Conservation (phyloP, 768 basidiomycete species). For the Rhodosporidiobolus sp. region DNA sequence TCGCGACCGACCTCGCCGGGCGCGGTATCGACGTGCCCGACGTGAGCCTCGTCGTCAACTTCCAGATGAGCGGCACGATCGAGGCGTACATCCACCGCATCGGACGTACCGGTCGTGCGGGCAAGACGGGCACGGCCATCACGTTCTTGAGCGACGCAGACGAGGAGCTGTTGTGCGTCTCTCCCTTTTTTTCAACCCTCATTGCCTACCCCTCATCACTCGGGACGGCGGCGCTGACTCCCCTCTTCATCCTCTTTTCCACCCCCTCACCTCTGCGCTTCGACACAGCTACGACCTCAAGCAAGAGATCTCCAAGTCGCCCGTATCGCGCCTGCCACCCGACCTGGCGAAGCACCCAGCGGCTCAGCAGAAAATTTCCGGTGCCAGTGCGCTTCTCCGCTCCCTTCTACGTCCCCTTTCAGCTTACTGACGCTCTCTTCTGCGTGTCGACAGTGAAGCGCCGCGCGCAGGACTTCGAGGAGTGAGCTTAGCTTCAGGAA, state of each 20-base stretch:
- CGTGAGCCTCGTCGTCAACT: constrained; percentile 93
- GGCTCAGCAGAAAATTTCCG: constrained; percentile 31
- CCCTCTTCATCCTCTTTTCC: constrained; percentile 23
- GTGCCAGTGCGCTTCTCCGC: not conserved
- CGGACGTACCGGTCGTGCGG: constrained; percentile 96
- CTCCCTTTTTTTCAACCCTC: not conserved
- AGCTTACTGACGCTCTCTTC: no score
- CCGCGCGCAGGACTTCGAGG: constrained; percentile 1
- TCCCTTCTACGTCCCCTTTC: no score
- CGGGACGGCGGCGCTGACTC: not conserved
- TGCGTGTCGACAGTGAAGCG: constrained; percentile 1
- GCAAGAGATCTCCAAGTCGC: constrained; percentile 92
- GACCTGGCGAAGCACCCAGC: constrained; percentile 32
- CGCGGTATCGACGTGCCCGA: constrained; percentile 99
- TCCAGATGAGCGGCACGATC: constrained; percentile 93
- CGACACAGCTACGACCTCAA: constrained; percentile 81
- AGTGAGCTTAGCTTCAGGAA: not conserved
- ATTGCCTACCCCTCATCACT: no score
- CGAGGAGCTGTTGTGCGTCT: constrained; percentile 74
- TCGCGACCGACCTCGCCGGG: constrained; percentile 95
- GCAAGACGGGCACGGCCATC: constrained; percentile 86
- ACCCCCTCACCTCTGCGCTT: not conserved
- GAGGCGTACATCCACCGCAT: constrained; percentile 98
- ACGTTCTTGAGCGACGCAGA: constrained; percentile 95
- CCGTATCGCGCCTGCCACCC: constrained; percentile 79